Base-by-base conservation (phyloP, 73 alveolate genomes). In the Tetrahymena malaccensis region DNA sequence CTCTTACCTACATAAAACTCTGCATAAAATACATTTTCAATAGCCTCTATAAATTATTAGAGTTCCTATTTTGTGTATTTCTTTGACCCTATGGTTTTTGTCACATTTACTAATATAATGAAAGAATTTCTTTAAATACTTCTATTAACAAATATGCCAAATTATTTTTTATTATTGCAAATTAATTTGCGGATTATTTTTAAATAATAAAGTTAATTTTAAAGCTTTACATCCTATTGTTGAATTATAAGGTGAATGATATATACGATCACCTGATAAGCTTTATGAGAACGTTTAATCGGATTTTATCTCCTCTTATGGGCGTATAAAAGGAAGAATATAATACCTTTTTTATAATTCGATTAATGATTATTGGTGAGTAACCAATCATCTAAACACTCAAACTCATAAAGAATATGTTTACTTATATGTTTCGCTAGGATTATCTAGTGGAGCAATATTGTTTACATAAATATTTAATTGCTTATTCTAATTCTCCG, bases 361-460 rank as follows among this genome's bases (percentile, higher is more conserved):
- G 25, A 70, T 4, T 27, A 25, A 31, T 25, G 11, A 70, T 70
- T 31, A 70, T 25, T n/a, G 31, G 12, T 58, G 37, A 58, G 58
- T 44, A 44, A 44, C 58, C 58, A 44, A 9, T 7, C 43, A 37
- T 37, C 4, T 44, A 17, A 44, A 13, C 3, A 15, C 27, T 21
- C 16, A 50, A 50, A 19, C 83, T 50, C 31, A 5, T 50, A 13
- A 50, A 50, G 1, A 50, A 50, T 50, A 19, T 50, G 16, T 1
- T 70, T 70, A 70, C 89, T 70, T 43, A 11, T 85, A 89, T 6
- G 97, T 95, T 83, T 95, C 97, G 38, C 93, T 43, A 11, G 95
- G 94, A 95, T 95, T 95, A 95, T 89, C 85, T 21, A 84, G 43
- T 19, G 97, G 97, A 35, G 94, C 85, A 43, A 95, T 95, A 22